These are phyloP conservation scores for Aphanomyces cochlioides DNA, from an alignment of 352 stramenopile species.

Conservation along the genomic window DNA sequence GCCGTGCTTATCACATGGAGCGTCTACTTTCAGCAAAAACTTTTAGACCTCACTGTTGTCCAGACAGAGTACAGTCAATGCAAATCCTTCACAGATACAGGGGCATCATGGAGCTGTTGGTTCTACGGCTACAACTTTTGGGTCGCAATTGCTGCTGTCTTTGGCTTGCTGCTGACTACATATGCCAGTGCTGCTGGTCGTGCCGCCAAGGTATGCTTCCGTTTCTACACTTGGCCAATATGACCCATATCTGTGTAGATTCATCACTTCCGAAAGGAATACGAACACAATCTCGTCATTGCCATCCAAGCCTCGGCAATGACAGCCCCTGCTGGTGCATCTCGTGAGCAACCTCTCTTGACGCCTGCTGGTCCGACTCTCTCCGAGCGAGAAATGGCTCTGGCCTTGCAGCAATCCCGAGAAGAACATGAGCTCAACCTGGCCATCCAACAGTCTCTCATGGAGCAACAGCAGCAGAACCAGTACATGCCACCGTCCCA, in stretches of 20 bases:
- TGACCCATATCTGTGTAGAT: slow-evolving; percentile 37
- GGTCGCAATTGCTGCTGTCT: slow-evolving; percentile 74
- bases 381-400: neutral
- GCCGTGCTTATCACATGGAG: slow-evolving; percentile 78
- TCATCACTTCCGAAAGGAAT: slow-evolving; percentile 82
- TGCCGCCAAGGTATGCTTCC: slow-evolving; percentile 49
- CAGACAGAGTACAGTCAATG: slow-evolving; percentile 71
- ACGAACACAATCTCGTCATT: slow-evolving; percentile 68
- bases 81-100: slow-evolving; percentile 45
- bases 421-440: slow-evolving; percentile 2
- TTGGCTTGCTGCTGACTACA: slow-evolving; percentile 66
- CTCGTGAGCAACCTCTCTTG: neutral
- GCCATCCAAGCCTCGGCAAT: slow-evolving; percentile 63
- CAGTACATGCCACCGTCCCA: neutral
- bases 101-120: slow-evolving; percentile 70
- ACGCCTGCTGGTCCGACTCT: neutral
- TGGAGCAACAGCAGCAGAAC: neutral
- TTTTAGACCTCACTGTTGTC: slow-evolving; percentile 76
- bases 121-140: slow-evolving; percentile 86
- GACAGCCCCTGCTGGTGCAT: neutral
- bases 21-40: slow-evolving; percentile 63
- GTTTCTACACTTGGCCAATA: neutral
- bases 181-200: slow-evolving; percentile 75
- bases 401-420: slow-evolving; percentile 6
- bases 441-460: neutral